phyloP scores from a whole-genome alignment of 257 asterid species.

The Penstemon davidsonii region DNA sequence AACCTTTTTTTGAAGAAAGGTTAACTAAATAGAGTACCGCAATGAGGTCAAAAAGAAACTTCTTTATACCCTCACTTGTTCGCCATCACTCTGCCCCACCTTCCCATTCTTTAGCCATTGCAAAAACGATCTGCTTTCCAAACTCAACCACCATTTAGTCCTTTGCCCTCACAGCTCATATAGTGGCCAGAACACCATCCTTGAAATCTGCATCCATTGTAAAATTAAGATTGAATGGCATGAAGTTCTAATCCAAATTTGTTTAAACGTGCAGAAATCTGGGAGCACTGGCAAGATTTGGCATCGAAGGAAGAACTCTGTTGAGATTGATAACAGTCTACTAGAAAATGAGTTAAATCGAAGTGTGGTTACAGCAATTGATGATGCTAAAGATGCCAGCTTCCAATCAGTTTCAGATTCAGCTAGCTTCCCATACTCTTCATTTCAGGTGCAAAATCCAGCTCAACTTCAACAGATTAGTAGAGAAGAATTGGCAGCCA shows the following conservation, averaged over 20 bases:
- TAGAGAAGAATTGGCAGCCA: constrained; percentile 88
- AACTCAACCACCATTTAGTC: neutral
- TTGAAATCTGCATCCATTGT: neutral
- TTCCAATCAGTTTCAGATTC: constrained; percentile 41
- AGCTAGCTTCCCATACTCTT: constrained; percentile 50
- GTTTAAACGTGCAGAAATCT: constrained; percentile 43
- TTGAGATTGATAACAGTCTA: constrained; percentile 43
- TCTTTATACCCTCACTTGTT: neutral
- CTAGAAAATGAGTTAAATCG: constrained; percentile 44
- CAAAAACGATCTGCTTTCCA: neutral
- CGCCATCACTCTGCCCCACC: neutral
- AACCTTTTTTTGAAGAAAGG: neutral
- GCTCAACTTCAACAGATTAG: constrained; percentile 44
- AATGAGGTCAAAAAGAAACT: neutral
- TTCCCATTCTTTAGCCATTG: neutral
- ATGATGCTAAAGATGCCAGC: constrained; percentile 44
- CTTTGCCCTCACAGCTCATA: neutral
- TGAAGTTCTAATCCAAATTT: constrained; percentile 17
- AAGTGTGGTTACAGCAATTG: constrained; percentile 38
- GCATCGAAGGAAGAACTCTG: constrained; percentile 55
- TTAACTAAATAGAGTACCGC: neutral
- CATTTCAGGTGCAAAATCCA: constrained; percentile 43
- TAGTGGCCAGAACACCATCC: neutral
- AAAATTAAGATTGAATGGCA: constrained; percentile 9
- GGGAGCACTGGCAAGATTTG: constrained; percentile 45